A percentile compares a stretch with the other conserved stretches of the same genome.
Evolutionary conservation across 1,139 yeast genomes (phyloP).

Genomic region (Nakaseomyces delphensis): DNA sequence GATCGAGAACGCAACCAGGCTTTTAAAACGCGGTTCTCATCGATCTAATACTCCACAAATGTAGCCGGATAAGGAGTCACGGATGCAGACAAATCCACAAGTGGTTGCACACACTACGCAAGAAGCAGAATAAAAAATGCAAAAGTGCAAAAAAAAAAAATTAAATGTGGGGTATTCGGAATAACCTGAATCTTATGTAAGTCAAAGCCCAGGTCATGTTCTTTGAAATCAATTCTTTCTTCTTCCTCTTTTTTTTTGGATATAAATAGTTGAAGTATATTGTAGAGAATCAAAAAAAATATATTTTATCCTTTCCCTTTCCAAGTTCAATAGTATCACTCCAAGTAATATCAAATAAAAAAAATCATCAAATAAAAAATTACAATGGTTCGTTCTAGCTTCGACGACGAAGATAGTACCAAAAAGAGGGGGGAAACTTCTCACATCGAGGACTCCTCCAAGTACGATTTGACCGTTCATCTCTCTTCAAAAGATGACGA

Average conservation of each 20-base stretch:
- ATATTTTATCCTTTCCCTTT: not conserved
- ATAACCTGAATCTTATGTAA: not conserved
- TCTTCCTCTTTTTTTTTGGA: not conserved
- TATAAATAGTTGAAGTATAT: not conserved
- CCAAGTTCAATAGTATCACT: not conserved
- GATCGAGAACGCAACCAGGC: no score
- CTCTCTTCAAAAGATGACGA: constrained; percentile 3
- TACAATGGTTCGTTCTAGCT: not conserved
- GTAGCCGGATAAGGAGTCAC: no score
- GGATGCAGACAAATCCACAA: no score
- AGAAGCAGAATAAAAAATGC: no score
- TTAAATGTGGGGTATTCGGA: not conserved
- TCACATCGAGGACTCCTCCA: constrained; percentile 5
- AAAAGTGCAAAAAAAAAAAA: no score
- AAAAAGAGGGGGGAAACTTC: not conserved
- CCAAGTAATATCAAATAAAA: not conserved
- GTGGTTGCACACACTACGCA: no score
- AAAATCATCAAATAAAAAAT: not conserved
- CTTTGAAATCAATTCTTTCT: not conserved
- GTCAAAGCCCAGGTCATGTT: not conserved
- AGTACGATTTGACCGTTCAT: constrained; percentile 4
- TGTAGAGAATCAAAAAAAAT: no score
- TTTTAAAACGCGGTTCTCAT: no score
- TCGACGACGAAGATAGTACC: constrained; percentile 3
- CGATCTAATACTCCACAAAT: no score